Percentiles rank a stretch among this genome's conserved stretches.
Conservation (phyloP, 2,329 filamentous ascomycete genomes). For the Graphiopsis chlorocephala region DNA sequence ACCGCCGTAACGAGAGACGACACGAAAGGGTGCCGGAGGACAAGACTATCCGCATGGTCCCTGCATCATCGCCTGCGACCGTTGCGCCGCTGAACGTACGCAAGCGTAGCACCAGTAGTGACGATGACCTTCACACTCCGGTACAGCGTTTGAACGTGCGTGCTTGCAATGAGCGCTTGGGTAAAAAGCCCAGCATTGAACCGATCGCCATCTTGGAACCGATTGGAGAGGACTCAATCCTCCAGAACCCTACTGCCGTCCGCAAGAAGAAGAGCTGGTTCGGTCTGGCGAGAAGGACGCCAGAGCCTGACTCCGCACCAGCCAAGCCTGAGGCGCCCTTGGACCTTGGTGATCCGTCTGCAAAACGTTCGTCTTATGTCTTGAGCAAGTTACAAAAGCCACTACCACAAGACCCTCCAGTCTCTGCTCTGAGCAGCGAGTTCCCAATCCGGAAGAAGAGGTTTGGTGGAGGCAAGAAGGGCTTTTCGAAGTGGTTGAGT, state of each 20-base stretch:
- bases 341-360: constrained; percentile 23
- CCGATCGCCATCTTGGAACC: constrained; percentile 25
- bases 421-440: constrained; percentile 39
- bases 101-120: constrained; percentile 43
- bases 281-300: constrained; percentile 32
- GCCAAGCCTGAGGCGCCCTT: constrained; percentile 6
- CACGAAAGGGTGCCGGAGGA: constrained; percentile 30
- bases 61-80: constrained; percentile 48
- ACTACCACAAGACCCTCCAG: constrained; percentile 32
- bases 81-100: constrained; percentile 56
- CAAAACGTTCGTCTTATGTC: constrained; percentile 15
- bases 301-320: constrained; percentile 16
- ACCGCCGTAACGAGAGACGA: constrained; percentile 17
- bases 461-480: constrained; percentile 39
- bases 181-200: constrained; percentile 22
- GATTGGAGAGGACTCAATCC: constrained; percentile 30
- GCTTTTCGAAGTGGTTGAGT: constrained; percentile 54
- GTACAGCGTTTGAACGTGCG: constrained; percentile 20
- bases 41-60: constrained; percentile 57
- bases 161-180: constrained; percentile 23
- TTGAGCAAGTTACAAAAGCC: constrained; percentile 30
- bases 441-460: constrained; percentile 43
- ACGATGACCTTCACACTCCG: constrained; percentile 22
- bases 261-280: constrained; percentile 50
- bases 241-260: constrained; percentile 22